Conservation (phyloP, 805 yeast genomes). For the Myxozyma monticola region DNA sequence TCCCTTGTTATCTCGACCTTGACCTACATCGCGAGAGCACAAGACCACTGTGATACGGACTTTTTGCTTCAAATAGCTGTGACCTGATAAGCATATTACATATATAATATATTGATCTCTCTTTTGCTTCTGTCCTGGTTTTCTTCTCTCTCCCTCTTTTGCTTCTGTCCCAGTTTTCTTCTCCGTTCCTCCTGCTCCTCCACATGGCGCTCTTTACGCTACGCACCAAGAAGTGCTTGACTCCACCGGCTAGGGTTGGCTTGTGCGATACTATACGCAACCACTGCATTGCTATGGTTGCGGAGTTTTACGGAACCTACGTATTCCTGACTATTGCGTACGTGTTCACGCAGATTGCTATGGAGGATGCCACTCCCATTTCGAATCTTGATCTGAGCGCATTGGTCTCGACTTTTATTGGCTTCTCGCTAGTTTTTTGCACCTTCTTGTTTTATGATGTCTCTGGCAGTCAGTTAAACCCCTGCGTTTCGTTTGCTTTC, state of each 20-base stretch:
- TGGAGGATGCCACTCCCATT: constrained; percentile 43
- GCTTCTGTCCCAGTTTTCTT: neutral
- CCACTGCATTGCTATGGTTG: constrained; percentile 66
- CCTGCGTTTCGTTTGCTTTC: constrained; percentile 78
- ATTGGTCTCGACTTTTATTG: constrained; percentile 85
- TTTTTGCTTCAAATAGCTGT: too few species aligned
- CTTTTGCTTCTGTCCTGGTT: too few species aligned
- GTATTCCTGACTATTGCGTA: constrained; percentile 80
- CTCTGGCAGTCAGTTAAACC: constrained; percentile 88
- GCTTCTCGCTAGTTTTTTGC: constrained; percentile 76
- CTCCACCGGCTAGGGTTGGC: constrained; percentile 32
- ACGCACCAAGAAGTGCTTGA: neutral
- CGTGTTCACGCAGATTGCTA: constrained; percentile 81
- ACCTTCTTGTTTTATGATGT: constrained; percentile 69
- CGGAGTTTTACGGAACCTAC: constrained; percentile 86
- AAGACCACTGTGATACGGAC: too few species aligned
- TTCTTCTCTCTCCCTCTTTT: neutral
- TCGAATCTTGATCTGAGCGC: constrained; percentile 66
- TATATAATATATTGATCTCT: too few species aligned
- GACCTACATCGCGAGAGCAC: too few species aligned
- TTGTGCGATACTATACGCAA: constrained; percentile 52
- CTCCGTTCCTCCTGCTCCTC: neutral
- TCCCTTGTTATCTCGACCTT: too few species aligned
- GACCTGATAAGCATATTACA: too few species aligned
- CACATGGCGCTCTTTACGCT: neutral